phyloP scores from a whole-genome alignment of 1,139 yeast species.

The Saccharomyces hybrid region DNA sequence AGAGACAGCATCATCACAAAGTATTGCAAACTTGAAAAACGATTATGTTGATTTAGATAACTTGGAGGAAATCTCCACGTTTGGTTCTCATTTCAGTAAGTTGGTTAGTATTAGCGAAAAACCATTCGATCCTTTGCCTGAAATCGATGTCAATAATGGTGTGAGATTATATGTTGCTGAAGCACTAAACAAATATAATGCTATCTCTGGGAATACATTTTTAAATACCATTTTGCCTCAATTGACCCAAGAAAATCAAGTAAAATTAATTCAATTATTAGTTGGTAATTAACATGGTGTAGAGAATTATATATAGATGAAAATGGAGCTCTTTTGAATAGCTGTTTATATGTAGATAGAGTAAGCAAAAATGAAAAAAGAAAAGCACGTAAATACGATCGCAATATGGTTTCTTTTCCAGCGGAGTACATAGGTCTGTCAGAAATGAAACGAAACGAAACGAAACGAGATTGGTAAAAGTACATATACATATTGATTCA shows the following conservation, averaged over 20 bases:
- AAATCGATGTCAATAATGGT: constrained; percentile 36
- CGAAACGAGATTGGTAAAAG: not conserved
- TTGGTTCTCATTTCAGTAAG: constrained; percentile 79
- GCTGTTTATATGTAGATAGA: not conserved
- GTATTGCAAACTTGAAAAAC: constrained; percentile 30
- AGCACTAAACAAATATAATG: constrained; percentile 29
- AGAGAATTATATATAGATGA: not conserved
- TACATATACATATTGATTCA: not conserved
- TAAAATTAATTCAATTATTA: constrained; percentile 30
- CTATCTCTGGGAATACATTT: constrained; percentile 22
- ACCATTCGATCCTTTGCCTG: constrained; percentile 63
- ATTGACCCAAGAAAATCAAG: constrained; percentile 35
- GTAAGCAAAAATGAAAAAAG: not conserved
- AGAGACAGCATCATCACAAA: constrained; percentile 36
- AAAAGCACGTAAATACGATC: not conserved
- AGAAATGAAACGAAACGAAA: not conserved
- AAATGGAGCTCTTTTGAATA: not conserved
- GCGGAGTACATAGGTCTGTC: not conserved
- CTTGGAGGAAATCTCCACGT: constrained; percentile 43
- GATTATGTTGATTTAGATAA: constrained; percentile 36
- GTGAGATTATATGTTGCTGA: constrained; percentile 34
- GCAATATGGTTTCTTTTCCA: not conserved
- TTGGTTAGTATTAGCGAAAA: constrained; percentile 54
- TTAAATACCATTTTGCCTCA: constrained; percentile 30
- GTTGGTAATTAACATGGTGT: constrained; percentile 26